Base-by-base conservation (phyloP, 495 filamentous ascomycete species). In the Tuber borchii region DNA sequence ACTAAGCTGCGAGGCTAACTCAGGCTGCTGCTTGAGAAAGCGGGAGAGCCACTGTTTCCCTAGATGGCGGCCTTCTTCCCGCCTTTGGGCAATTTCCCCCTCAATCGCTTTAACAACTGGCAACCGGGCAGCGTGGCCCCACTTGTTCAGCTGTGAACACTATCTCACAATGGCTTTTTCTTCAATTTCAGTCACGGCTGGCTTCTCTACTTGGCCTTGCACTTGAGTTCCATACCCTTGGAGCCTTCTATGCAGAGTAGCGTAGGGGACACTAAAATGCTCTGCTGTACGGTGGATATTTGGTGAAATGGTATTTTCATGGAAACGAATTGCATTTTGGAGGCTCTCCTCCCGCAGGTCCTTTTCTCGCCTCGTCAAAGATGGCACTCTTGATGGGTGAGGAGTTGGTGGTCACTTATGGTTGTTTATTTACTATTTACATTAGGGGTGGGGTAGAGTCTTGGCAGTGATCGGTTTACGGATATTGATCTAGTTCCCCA, bases 11-110 rank as follows among this genome's bases (percentile, higher is more conserved):
- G 45, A 71, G 4, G 46, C 69, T 74, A 74, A 9, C 4, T 74
- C 72, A 3, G 72, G 46, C 61, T 78, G 34, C 7, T 34, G 17
- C 19, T 74, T 70, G 22, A 77, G 56, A 37, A 77, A 77, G 20
- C 48, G 5, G 17, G 37, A n/a, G 19, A 77, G 42, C 69, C n/a
- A 77, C 3, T 37, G 1, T 37, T 45, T 74, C 34, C 68, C 34
- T n/a, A n/a, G 10, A 71, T 37, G 19, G n/a, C 45, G 34, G 0
- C 17, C 45, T 0, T 31, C 1, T 19, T 56, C 37, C n/a, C 19
- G 20, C 31, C 70, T n/a, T 42, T 74, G 39, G 0, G 65, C 72
- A 37, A 71, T 4, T 56, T 45, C 26, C 14, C 31, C 22, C 2
- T 68, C 72, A 45, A 77, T 74, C 1, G 71, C 22, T 1, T 74